A percentile compares a stretch with the other conserved stretches of the same genome.
These are phyloP conservation scores for Bipolaris victoriae DNA, from an alignment of 2,329 filamentous ascomycete genomes.

Conservation along the genomic window DNA sequence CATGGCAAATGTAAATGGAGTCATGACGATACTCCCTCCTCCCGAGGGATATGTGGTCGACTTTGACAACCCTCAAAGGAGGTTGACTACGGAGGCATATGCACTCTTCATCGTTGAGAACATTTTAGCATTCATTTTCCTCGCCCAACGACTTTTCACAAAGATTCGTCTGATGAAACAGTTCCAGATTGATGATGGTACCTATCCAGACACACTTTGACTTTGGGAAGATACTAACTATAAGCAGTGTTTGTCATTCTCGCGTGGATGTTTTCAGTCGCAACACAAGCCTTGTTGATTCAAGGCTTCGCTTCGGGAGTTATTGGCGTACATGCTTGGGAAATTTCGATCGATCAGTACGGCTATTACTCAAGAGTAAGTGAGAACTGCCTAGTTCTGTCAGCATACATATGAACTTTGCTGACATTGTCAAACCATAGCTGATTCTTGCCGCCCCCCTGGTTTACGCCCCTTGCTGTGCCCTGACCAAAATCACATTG, in stretches of 20 bases:
- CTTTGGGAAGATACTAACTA: background rate
- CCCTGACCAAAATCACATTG: slow-evolving; percentile 25
- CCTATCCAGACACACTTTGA: background rate
- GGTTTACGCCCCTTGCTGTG: slow-evolving; percentile 20
- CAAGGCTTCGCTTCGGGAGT: slow-evolving; percentile 14
- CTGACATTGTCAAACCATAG: slow-evolving; percentile 6
- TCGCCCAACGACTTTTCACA: slow-evolving; percentile 37
- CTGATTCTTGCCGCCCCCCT: slow-evolving; percentile 27
- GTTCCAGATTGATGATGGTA: slow-evolving; percentile 39
- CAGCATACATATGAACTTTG: background rate
- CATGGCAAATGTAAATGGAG: slow-evolving; percentile 23
- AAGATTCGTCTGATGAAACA: slow-evolving; percentile 29
- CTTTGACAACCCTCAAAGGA: slow-evolving; percentile 34
- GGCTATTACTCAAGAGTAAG: slow-evolving; percentile 22
- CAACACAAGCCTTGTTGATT: slow-evolving; percentile 16
- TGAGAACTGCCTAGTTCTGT: background rate
- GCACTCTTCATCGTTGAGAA: slow-evolving; percentile 29
- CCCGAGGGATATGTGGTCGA: slow-evolving; percentile 37
- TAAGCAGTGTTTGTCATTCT: slow-evolving; percentile 13
- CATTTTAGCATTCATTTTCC: slow-evolving; percentile 26
- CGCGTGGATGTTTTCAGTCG: slow-evolving; percentile 19
- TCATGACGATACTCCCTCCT: slow-evolving; percentile 24
- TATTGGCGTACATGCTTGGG: slow-evolving; percentile 32
- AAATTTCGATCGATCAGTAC: slow-evolving; percentile 25
- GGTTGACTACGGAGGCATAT: slow-evolving; percentile 26